Conservation (phyloP, 1,284 basidiomycete genomes). For the Ustanciosporium gigantosporum region DNA sequence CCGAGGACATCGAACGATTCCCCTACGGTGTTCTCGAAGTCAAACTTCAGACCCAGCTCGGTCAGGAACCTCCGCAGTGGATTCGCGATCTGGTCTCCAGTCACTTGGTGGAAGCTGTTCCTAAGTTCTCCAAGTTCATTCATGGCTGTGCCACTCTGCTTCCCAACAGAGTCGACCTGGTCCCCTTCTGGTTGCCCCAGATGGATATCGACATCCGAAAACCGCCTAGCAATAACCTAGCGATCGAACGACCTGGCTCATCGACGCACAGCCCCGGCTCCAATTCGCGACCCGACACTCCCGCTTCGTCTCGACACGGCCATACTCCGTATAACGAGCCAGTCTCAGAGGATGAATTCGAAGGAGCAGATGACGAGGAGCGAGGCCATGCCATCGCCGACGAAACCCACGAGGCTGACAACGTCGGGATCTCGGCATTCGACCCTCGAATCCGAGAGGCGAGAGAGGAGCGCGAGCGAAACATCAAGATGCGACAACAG, state of each 20-base stretch:
- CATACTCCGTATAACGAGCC: constrained; percentile 54
- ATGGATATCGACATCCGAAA: constrained; percentile 68
- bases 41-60: constrained; percentile 93
- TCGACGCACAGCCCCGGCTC: constrained; percentile 23
- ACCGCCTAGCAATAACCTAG: constrained; percentile 43
- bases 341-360: constrained; percentile 59
- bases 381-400: constrained; percentile 45
- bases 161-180: constrained; percentile 91
- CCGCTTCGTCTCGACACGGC: constrained; percentile 21
- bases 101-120: constrained; percentile 70
- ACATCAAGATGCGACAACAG: constrained; percentile 51
- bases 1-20: constrained; percentile 86
- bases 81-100: constrained; percentile 91
- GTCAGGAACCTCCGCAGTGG: constrained; percentile 95
- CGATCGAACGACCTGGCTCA: constrained; percentile 53
- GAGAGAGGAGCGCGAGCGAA: constrained; percentile 54
- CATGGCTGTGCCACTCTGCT: constrained; percentile 93
- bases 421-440: constrained; percentile 51
- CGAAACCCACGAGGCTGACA: constrained; percentile 52
- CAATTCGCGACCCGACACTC: constrained; percentile 47
- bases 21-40: constrained; percentile 92
- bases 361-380: constrained; percentile 45
- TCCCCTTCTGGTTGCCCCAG: constrained; percentile 97
- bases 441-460: constrained; percentile 56
- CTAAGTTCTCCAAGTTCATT: constrained; percentile 83